Conservation (phyloP, 495 filamentous ascomycete species). For the Filosporella fistucella region DNA sequence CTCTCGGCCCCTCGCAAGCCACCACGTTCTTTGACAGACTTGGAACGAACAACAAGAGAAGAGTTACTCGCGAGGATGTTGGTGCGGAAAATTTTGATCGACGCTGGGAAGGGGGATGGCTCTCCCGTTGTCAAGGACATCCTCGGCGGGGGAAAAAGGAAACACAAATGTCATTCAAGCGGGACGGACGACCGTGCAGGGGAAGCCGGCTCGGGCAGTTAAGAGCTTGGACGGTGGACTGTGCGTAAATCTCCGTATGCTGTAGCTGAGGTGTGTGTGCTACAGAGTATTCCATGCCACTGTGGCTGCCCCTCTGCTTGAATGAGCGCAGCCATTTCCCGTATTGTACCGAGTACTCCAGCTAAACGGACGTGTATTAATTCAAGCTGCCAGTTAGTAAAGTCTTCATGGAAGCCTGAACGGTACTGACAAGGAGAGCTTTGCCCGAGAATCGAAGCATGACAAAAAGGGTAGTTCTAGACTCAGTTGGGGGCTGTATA, state of each 20-base stretch:
- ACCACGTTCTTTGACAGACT: conserved; percentile 5
- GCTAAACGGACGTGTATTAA: background rate
- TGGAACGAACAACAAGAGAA: background rate
- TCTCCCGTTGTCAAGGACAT: conserved; percentile 10
- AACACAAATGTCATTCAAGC: conserved; percentile 3
- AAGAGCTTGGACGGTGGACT: conserved; percentile 3
- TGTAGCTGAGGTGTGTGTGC: too few relatives aligned
- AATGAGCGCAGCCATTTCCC: background rate
- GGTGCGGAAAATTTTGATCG: conserved; percentile 1
- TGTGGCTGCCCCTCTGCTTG: background rate
- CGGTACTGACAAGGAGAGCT: background rate
- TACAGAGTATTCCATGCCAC: background rate
- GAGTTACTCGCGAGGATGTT: background rate
- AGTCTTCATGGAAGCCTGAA: too few relatives aligned
- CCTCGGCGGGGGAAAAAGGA: conserved; percentile 7
- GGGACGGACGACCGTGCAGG: background rate
- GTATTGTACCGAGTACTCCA: background rate
- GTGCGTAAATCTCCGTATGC: too few relatives aligned
- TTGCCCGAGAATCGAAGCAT: background rate
- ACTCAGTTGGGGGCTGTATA: background rate
- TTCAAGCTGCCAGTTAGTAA: background rate
- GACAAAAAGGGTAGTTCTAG: background rate
- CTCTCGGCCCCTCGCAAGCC: conserved; percentile 10
- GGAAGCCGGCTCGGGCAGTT: background rate
- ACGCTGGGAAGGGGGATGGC: background rate